Evolutionary conservation across 768 basidiomycete species (phyloP), one percentile per base, ranked within the genome.

Genomic region (Pulveroboletus sp.): DNA sequence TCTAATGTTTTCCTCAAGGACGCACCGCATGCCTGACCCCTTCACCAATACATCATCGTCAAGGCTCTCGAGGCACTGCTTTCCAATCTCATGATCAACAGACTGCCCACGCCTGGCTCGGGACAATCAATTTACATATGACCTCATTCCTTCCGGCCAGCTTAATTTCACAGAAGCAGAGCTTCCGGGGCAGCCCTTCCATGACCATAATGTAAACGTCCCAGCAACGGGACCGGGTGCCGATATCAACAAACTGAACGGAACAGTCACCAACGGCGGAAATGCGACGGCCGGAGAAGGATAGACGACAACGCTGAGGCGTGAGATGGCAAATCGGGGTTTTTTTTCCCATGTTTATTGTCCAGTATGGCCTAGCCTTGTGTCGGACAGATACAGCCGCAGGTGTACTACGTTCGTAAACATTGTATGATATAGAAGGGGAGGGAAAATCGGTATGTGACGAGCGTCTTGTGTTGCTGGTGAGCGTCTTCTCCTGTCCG

Each of bases 391-490:
- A n/a, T n/a, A n/a, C n/a, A n/a, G n/a, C n/a, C n/a, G n/a, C n/a
- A n/a, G n/a, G n/a, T n/a, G n/a, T n/a, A n/a, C n/a, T n/a, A n/a
- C n/a, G n/a, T n/a, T n/a, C n/a, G n/a, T n/a, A n/a, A n/a, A n/a
- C n/a, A n/a, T n/a, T n/a, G n/a, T n/a, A n/a, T n/a, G n/a, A n/a
- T n/a, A n/a, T n/a, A n/a, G n/a, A n/a, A n/a, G n/a, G n/a, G n/a
- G n/a, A n/a, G n/a, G n/a, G n/a, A n/a, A n/a, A n/a, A n/a, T 62
- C 78, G 94, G 33, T 95, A 94, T 65, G 74, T 89, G 57, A 73
- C 85, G 23, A 86, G 90, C 53, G 81, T 82, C 2, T 76, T 95
- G 52, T 97, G 94, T 67, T 90, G 89, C 56, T 97, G 94, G 94
- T 90, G 52, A 58, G 78, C 34, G 11, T 12, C 10, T 14, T 21